Evolutionary conservation across 1,284 basidiomycete species (phyloP).

Genomic region (Phlebopus sp.): DNA sequence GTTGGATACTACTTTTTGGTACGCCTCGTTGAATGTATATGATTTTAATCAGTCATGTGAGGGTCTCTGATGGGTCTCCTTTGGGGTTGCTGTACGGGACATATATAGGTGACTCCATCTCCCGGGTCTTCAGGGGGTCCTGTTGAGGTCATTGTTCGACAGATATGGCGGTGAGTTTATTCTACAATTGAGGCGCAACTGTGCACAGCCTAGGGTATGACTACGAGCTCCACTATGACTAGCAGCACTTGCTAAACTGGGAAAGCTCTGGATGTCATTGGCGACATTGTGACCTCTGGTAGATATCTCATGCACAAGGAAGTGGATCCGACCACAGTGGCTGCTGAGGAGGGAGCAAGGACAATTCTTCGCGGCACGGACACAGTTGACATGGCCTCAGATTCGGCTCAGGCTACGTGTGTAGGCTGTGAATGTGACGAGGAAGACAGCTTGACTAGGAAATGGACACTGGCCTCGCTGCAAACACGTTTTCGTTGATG

Average conservation of each 20-base stretch:
- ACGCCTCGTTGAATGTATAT: not conserved
- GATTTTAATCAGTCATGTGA: conserved; percentile 10
- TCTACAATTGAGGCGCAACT: not conserved
- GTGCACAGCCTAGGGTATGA: conserved; percentile 10
- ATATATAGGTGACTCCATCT: conserved; percentile 13
- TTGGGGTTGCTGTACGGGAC: conserved; percentile 21
- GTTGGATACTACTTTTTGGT: not conserved
- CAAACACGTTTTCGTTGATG: conserved; percentile 25
- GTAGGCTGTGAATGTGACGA: conserved; percentile 19
- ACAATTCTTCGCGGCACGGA: not conserved
- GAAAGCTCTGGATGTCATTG: not conserved
- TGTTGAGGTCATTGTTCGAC: conserved; percentile 11
- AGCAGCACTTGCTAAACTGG: not conserved
- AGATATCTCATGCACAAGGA: not conserved
- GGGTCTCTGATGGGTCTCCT: conserved; percentile 4
- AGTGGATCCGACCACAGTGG: not conserved
- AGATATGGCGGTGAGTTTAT: conserved; percentile 14
- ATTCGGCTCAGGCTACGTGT: conserved; percentile 14
- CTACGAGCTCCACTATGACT: not conserved
- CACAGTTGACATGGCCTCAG: not conserved
- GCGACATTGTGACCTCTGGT: not conserved
- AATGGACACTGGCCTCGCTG: conserved; percentile 27
- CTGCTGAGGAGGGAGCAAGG: not conserved
- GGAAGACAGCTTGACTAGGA: conserved; percentile 1
- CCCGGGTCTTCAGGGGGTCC: conserved; percentile 4